phyloP scores from a whole-genome alignment of 345 rosid genomes.

The Punica granatum region DNA sequence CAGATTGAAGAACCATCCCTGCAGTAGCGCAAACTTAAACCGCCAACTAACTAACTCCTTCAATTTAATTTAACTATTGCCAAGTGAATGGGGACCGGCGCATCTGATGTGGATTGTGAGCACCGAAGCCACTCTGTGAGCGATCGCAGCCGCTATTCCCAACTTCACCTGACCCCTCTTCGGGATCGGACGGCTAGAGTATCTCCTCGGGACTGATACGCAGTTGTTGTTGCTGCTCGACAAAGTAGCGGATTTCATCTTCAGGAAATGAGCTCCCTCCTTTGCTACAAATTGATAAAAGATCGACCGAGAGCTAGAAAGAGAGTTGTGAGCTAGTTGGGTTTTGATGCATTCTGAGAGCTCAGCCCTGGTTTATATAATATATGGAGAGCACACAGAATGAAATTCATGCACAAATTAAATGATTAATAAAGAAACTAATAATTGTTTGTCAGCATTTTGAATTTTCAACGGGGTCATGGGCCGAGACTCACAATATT shows the following conservation, averaged over 20 bases:
- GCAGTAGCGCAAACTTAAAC: too few species aligned
- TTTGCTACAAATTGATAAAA: neutral
- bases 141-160: conserved; percentile 33
- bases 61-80: neutral
- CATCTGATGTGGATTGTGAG: conserved; percentile 13
- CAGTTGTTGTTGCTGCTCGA: neutral
- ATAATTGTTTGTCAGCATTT: neutral
- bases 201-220: neutral
- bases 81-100: neutral
- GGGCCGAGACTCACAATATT: neutral
- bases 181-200: conserved; percentile 30
- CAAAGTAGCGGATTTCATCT: neutral
- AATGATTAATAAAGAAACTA: neutral
- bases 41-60: too few species aligned
- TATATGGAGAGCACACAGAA: too few species aligned
- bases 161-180: conserved; percentile 41
- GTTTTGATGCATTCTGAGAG: neutral
- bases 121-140: conserved; percentile 33
- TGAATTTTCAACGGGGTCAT: neutral
- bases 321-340: neutral
- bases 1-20: too few species aligned
- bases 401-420: neutral
- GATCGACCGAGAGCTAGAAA: too few species aligned
- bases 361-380: neutral
- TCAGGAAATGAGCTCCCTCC: neutral